These are phyloP conservation scores for Pythium monospermum DNA, from an alignment of 352 stramenopile genomes.

Conservation along the genomic window DNA sequence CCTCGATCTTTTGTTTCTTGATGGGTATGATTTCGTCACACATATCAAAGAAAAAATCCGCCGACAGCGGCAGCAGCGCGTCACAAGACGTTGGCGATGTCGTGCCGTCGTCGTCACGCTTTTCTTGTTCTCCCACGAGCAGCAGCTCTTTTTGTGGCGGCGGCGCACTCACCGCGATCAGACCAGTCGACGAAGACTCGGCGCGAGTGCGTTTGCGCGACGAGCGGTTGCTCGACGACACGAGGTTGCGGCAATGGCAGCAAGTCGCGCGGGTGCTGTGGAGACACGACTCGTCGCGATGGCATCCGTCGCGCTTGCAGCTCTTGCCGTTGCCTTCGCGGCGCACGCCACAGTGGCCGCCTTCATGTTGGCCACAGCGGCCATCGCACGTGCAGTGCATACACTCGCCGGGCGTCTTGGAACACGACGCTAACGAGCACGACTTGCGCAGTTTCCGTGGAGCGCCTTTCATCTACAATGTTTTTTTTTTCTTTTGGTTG, in stretches of 20 bases:
- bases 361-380: constrained; percentile 49
- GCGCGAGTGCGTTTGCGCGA: constrained; percentile 32
- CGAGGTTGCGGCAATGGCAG: constrained; percentile 76
- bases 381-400: constrained; percentile 84
- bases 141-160: background rate
- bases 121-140: background rate
- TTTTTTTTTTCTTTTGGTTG: too few species aligned
- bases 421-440: constrained; percentile 62
- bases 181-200: background rate
- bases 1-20: constrained; percentile 14
- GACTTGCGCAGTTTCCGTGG: constrained; percentile 63
- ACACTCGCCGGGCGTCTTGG: constrained; percentile 45
- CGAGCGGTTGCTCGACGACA: constrained; percentile 42
- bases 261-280: constrained; percentile 72
- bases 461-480: constrained; percentile 11
- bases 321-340: constrained; percentile 56
- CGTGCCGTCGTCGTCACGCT: constrained; percentile 4
- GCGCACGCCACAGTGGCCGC: constrained; percentile 48
- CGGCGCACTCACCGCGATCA: background rate
- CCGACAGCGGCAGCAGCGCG: constrained; percentile 11
- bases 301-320: constrained; percentile 59
- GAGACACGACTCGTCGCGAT: constrained; percentile 54
- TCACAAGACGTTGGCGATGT: constrained; percentile 19
- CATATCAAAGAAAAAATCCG: constrained; percentile 13
- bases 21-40: constrained; percentile 17